Percentiles rank a stretch among this genome's conserved stretches.
These are phyloP conservation scores for Orychophragmus violaceus DNA, from an alignment of 345 rosid genomes.

Conservation along the genomic window DNA sequence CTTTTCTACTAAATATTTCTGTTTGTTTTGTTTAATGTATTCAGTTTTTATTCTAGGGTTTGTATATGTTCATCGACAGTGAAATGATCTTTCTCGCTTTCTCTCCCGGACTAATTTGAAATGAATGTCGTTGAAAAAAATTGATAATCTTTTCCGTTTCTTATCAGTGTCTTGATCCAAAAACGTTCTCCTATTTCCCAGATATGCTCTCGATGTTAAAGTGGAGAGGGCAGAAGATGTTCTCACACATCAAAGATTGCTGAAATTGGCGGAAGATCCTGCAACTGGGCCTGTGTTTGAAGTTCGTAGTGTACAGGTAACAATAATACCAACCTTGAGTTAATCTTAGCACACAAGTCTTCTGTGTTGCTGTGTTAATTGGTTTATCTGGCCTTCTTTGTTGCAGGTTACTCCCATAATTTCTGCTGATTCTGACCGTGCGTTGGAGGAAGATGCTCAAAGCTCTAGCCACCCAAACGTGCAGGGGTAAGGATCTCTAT, in stretches of 20 bases:
- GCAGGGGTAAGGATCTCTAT: constrained; percentile 44
- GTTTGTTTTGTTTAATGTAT: neutral
- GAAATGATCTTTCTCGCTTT: no score
- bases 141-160: neutral
- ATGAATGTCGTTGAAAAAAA: neutral
- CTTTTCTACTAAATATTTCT: neutral
- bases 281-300: constrained; percentile 80
- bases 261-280: constrained; percentile 72
- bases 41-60: neutral
- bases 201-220: constrained; percentile 92
- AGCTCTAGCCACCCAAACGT: constrained; percentile 45
- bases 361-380: neutral
- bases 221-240: constrained; percentile 98
- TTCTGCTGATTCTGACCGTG: constrained; percentile 44
- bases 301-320: constrained; percentile 83
- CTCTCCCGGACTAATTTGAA: no score
- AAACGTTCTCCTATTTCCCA: constrained; percentile 8
- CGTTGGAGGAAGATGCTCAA: constrained; percentile 73
- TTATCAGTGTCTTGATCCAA: neutral
- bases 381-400: neutral
- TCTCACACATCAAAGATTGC: constrained; percentile 63
- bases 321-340: neutral
- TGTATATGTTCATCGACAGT: constrained; percentile 11
- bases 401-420: constrained; percentile 56
- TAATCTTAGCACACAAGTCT: neutral